Evolutionary conservation across 208 protist species (phyloP).

Genomic region (Trypanosoma cruzi): DNA sequence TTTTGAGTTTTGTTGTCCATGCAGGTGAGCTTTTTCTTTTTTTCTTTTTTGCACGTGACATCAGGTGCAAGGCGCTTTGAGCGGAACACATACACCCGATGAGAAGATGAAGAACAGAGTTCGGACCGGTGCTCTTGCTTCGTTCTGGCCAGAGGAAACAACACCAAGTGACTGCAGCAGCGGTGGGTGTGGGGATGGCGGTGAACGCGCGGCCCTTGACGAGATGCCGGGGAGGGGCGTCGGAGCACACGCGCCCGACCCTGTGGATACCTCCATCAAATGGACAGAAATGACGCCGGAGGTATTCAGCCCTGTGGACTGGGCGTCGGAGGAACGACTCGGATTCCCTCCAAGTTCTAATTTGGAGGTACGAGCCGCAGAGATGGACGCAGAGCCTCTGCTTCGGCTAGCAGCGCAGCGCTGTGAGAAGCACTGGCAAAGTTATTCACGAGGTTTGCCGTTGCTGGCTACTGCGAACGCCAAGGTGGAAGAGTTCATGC

Average conservation of each 20-base stretch:
- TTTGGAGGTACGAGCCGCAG: constrained; percentile 20
- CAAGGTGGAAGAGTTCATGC: constrained; percentile 36
- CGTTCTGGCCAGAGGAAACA: not conserved
- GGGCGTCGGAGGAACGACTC: constrained; percentile 47
- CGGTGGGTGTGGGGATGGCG: too few species aligned
- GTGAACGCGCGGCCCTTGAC: not conserved
- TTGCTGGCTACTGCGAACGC: constrained; percentile 52
- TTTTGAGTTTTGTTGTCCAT: not conserved
- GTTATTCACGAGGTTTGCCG: constrained; percentile 42
- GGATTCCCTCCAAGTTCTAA: constrained; percentile 43
- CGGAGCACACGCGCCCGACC: not conserved
- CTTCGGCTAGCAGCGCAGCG: constrained; percentile 36
- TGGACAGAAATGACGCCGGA: constrained; percentile 12
- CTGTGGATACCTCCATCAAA: not conserved
- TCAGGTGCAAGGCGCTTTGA: not conserved
- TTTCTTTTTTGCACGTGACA: not conserved
- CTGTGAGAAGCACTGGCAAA: constrained; percentile 57
- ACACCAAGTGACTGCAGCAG: not conserved
- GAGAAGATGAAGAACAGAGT: not conserved
- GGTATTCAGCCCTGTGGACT: constrained; percentile 45
- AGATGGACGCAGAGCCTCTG: constrained; percentile 20
- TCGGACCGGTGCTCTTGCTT: not conserved
- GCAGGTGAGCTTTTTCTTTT: not conserved
- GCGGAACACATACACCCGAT: not conserved
- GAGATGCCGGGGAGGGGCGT: not conserved